A percentile compares a stretch with the other conserved stretches of the same genome.
These are phyloP conservation scores for Marasmius oreades DNA, from an alignment of 1,284 basidiomycete species.

Conservation along the genomic window DNA sequence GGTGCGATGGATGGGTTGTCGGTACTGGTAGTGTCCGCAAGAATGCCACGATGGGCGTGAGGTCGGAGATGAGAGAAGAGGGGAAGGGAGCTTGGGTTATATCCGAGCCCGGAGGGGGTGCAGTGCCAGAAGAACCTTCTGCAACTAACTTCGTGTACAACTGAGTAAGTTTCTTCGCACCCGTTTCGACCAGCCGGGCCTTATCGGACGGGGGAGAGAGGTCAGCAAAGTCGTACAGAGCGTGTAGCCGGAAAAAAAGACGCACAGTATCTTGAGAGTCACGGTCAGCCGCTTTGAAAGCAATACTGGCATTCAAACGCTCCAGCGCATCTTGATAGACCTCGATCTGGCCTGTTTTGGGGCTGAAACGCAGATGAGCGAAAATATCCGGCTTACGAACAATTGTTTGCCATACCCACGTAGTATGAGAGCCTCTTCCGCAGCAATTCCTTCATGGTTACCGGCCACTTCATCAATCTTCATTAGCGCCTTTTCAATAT, in stretches of 20 bases:
- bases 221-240: not conserved
- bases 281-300: constrained; percentile 63
- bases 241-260: not conserved
- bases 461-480: constrained; percentile 77
- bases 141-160: constrained; percentile 79
- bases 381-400: not conserved
- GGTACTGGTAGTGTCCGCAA: constrained; percentile 70
- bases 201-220: constrained; percentile 22
- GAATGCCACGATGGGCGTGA: constrained; percentile 62
- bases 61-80: constrained; percentile 43
- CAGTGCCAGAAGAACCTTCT: constrained; percentile 70
- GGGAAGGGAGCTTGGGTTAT: constrained; percentile 55
- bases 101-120: constrained; percentile 54
- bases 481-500: constrained; percentile 71
- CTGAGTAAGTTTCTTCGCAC: constrained; percentile 74
- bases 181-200: constrained; percentile 75
- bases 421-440: constrained; percentile 72
- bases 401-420: constrained; percentile 51
- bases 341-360: constrained; percentile 62
- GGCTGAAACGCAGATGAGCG: constrained; percentile 35
- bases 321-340: constrained; percentile 69
- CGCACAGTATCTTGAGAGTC: constrained; percentile 58
- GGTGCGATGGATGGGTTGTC: constrained; percentile 74
- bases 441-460: constrained; percentile 71
- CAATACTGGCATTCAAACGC: constrained; percentile 72